Evolutionary conservation across 805 yeast species (phyloP), one percentile per base, ranked within the genome.

Genomic region (Debaryomyces maramus): DNA sequence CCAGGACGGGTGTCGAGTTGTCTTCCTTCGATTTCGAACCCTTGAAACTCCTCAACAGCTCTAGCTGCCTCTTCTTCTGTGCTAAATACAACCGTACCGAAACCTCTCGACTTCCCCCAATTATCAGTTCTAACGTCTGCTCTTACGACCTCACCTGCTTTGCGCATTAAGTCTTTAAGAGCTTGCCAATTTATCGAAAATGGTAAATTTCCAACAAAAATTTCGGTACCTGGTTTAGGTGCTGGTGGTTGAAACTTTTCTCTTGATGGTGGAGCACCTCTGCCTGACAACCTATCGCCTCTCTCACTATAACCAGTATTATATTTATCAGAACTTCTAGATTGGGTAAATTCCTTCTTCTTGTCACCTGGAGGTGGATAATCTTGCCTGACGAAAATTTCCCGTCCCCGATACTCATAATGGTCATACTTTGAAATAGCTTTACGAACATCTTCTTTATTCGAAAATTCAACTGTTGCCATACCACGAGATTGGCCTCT

Each of bases 361-460:
- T 61, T 63, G 34, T 63, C 62, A 19, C 53, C 57, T 41, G 91
- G 93, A 19, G 93, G 93, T 24, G 93, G 93, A 58, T 87, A 83
- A 64, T 89, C 95, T 59, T 84, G 95, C 67, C 97, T 82, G 7
- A 90, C 95, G 61, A 85, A 88, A 32, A 89, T 84, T 52, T 80
- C 83, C 61, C 97, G 81, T 10, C 88, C 95, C 55, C 71, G 64
- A 47, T 81, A 77, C 24, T 68, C 70, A 21, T 81, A 71, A 55
- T 86, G 82, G 63, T 86, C 85, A 53, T 73, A 83, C 51, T 78
- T 72, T 39, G 71, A 65, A 52, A 89, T 87, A 9, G 97, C 97
- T 17, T 67, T 72, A 34, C 71, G 73, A 5, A 88, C 96, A 40
- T 80, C 84, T 13, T 75, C 81, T 44, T 72, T 72, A 42, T 70